Evolutionary conservation across 192 early-diverging fungal species (phyloP).

Genomic region (Haplosporangium gracile): DNA sequence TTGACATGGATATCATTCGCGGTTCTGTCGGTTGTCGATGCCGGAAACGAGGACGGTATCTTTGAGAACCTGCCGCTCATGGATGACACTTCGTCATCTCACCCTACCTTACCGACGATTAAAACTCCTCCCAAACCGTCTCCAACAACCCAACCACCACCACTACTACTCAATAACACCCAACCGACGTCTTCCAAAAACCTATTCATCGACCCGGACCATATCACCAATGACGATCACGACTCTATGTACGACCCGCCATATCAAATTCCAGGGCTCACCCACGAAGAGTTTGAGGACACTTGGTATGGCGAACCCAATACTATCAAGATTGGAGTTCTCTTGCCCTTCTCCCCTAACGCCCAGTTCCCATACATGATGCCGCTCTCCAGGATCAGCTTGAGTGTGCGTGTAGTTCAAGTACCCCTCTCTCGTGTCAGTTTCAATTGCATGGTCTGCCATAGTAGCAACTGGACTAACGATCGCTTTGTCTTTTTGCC

Average conservation of each 20-base stretch:
- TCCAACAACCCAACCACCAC: background rate
- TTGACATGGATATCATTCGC: background rate
- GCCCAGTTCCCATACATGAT: background rate
- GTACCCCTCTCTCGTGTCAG: background rate
- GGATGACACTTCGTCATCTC: background rate
- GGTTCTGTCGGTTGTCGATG: background rate
- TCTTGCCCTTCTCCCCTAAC: constrained; percentile 28
- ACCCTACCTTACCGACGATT: background rate
- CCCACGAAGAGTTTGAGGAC: constrained; percentile 31
- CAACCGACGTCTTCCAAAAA: background rate
- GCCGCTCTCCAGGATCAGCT: constrained; percentile 22
- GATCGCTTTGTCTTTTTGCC: background rate
- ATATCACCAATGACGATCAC: background rate
- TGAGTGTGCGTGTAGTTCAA: constrained; percentile 18
- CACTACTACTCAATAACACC: background rate
- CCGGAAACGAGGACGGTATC: background rate
- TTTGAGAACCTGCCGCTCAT: background rate
- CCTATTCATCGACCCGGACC: background rate
- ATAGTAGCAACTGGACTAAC: background rate
- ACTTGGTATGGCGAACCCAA: constrained; percentile 22
- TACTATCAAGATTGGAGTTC: constrained; percentile 39
- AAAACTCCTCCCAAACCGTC: too few relatives aligned
- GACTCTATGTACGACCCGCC: constrained; percentile 27
- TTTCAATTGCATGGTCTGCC: background rate
- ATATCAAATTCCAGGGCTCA: constrained; percentile 18